phyloP scores from a whole-genome alignment of 805 yeast species.

The Saccharomycopsis sp. region DNA sequence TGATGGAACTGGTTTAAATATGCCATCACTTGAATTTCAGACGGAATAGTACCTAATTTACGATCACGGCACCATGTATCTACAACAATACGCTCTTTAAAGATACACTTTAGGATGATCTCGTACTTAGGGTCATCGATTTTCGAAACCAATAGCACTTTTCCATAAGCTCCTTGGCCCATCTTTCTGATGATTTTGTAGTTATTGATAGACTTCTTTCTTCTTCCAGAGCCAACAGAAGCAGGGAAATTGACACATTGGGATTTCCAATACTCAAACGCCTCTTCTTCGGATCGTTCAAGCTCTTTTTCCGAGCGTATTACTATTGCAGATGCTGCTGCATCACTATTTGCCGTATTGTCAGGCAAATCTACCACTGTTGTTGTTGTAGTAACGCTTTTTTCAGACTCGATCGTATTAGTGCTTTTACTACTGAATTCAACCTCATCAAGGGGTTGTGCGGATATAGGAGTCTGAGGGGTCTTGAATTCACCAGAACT shows the following conservation, averaged over 20 bases:
- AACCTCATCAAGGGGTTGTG: neutral
- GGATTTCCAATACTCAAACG: slow-evolving; percentile 32
- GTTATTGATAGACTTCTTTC: slow-evolving; percentile 66
- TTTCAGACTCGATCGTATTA: neutral
- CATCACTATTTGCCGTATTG: neutral
- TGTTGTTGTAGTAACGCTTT: neutral
- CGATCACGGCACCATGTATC: slow-evolving; percentile 98
- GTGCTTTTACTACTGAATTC: neutral
- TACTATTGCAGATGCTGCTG: slow-evolving; percentile 12
- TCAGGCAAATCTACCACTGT: neutral
- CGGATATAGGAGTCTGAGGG: neutral
- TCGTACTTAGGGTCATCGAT: slow-evolving; percentile 54
- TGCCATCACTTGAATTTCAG: slow-evolving; percentile 92
- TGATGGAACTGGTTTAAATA: slow-evolving; percentile 73
- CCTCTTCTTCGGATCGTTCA: slow-evolving; percentile 39
- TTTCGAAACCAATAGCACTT: slow-evolving; percentile 74
- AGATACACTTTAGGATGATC: slow-evolving; percentile 81
- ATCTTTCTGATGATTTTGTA: slow-evolving; percentile 65
- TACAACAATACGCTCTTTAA: slow-evolving; percentile 86
- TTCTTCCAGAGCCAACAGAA: slow-evolving; percentile 57
- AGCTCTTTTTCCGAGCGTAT: slow-evolving; percentile 37
- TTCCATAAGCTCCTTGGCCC: slow-evolving; percentile 98
- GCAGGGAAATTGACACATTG: slow-evolving; percentile 34
- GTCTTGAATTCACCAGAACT: neutral
- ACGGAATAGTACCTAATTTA: slow-evolving; percentile 84